These are phyloP conservation scores for Kwoniella bestiolae DNA, from an alignment of 768 basidiomycete genomes.

Conservation along the genomic window DNA sequence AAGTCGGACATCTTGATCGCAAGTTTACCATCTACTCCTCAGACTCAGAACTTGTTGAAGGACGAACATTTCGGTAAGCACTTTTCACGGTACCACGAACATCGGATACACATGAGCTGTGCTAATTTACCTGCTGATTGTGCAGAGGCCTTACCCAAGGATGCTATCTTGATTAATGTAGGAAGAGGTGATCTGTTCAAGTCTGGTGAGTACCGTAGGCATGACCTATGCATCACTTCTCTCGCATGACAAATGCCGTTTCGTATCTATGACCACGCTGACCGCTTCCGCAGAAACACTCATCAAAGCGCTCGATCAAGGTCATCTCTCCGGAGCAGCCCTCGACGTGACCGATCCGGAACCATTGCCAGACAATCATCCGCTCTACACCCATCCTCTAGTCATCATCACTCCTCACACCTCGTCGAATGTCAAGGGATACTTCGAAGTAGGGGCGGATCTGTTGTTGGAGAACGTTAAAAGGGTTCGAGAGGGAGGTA, in stretches of 20 bases:
- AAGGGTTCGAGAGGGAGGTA: slow-evolving; percentile 41
- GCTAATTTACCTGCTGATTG: not conserved
- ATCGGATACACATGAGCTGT: not conserved
- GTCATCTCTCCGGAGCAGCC: slow-evolving; percentile 41
- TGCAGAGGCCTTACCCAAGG: slow-evolving; percentile 43
- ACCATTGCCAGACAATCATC: slow-evolving; percentile 55
- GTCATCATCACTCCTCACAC: slow-evolving; percentile 58
- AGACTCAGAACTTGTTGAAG: slow-evolving; percentile 44
- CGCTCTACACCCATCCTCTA: slow-evolving; percentile 54
- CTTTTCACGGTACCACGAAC: not conserved
- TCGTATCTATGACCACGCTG: not conserved
- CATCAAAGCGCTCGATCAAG: slow-evolving; percentile 30
- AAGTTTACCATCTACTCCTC: slow-evolving; percentile 51
- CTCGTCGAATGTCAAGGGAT: slow-evolving; percentile 51
- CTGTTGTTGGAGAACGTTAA: slow-evolving; percentile 53
- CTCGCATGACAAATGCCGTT: not conserved
- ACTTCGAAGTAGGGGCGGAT: slow-evolving; percentile 52
- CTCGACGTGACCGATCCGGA: slow-evolving; percentile 59
- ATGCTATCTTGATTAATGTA: slow-evolving; percentile 57
- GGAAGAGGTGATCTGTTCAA: slow-evolving; percentile 57
- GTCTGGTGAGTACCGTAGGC: slow-evolving; percentile 42
- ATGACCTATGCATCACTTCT: not conserved
- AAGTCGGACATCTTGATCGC: slow-evolving; percentile 54
- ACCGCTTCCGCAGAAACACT: slow-evolving; percentile 34
- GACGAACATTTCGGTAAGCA: slow-evolving; percentile 49